Evolutionary conservation across 768 basidiomycete species (phyloP).

Genomic region (Lenzites betulinus): DNA sequence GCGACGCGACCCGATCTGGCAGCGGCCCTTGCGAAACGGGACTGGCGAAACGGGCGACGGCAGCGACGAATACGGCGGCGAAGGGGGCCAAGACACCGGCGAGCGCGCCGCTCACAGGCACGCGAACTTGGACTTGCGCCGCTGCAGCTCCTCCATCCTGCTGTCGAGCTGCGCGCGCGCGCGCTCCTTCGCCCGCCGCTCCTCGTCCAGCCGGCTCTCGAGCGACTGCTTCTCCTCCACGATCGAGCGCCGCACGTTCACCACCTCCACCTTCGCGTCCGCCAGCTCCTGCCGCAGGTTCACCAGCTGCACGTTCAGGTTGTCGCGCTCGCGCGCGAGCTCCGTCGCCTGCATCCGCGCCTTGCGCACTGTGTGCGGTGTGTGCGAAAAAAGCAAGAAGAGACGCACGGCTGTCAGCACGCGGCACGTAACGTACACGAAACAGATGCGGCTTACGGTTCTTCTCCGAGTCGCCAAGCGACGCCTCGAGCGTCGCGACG

Average conservation of each 20-base stretch:
- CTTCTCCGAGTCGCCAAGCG: slow-evolving; percentile 89
- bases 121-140: slow-evolving; percentile 90
- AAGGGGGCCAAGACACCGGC: background rate
- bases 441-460: slow-evolving; percentile 62
- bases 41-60: too few relatives aligned
- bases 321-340: slow-evolving; percentile 83
- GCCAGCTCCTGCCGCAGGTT: slow-evolving; percentile 70
- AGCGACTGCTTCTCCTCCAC: slow-evolving; percentile 88
- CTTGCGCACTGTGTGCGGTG: slow-evolving; percentile 68
- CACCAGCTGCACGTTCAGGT: slow-evolving; percentile 63
- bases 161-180: slow-evolving; percentile 84
- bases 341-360: slow-evolving; percentile 93
- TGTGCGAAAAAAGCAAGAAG: background rate
- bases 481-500: slow-evolving; percentile 80
- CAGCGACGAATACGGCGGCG: background rate
- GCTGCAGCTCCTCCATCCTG: slow-evolving; percentile 82
- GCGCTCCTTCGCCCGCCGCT: slow-evolving; percentile 86
- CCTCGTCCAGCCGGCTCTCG: slow-evolving; percentile 82
- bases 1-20: too few relatives aligned
- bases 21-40: too few relatives aligned
- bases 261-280: slow-evolving; percentile 80
- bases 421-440: slow-evolving; percentile 11
- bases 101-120: slow-evolving; percentile 58
- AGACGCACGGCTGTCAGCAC: background rate
- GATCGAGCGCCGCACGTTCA: slow-evolving; percentile 72